Base-by-base conservation (phyloP, 257 asterid species). In the Solanum bulbocastanum region DNA sequence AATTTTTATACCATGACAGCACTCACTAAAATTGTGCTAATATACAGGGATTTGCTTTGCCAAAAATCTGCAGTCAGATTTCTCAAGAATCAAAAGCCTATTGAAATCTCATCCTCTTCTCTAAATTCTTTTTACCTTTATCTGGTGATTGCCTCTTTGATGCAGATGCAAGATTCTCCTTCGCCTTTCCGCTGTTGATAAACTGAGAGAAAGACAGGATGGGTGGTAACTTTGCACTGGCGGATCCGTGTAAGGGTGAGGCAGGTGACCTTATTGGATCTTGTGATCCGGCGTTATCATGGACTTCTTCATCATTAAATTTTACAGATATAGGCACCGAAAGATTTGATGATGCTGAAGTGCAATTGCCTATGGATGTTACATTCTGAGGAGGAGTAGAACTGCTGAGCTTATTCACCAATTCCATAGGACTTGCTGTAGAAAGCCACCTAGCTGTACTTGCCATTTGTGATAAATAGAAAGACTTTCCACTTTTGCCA, bases 401-500 rank as follows among this genome's bases (percentile, higher is more conserved):
- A 75, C 68, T 87, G 40, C 93, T 90, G 49, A 96, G 92, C 90
- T 93, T 90, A 44, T 72, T 81, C n/a, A 90, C 82, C 72, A 95
- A 88, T 75, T 96, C 97, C 23, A 65, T 91, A 5, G 92, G 88
- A 83, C 87, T 92, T 22, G 95, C 98, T 12, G 96, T 90, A 40
- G 98, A 93, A 88, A 97, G 89, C 99, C 98, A 96, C 90, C 99
- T 92, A 75, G 91, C 91, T 4, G 90, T 92, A 86, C 98, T 95
- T 40, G 95, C 97, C 91, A 96, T 87, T 93, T 94, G 96, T 23
- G 99, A 97, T 88, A 94, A 91, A 91, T 97, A 97, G 89, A 94
- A 90, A 3, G 98, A 94, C 88, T 97, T 97, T 72, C 98, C 96
- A 33, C 93, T 91, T 88, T 92, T 97, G 74, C 90, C 93, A 22